Percentiles rank a stretch among this genome's conserved stretches.
Evolutionary conservation across 495 filamentous ascomycete genomes (phyloP).

Genomic region (Aspergillus heteromorphus): DNA sequence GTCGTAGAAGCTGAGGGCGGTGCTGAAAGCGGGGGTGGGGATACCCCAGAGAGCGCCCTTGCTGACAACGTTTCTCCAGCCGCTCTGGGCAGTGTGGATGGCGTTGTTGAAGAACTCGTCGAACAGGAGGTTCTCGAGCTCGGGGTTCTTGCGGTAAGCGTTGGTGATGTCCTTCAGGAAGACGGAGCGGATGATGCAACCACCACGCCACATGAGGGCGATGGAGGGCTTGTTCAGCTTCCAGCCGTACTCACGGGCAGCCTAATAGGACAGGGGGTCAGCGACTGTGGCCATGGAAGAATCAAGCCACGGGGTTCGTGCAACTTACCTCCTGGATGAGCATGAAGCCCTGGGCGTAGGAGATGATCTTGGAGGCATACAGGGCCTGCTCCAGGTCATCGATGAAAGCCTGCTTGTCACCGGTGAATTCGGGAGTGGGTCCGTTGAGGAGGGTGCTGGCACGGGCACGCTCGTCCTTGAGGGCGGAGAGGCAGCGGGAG

Average conservation of each 20-base stretch:
- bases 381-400: constrained; percentile 97
- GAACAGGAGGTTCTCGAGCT: constrained; percentile 97
- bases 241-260: constrained; percentile 92
- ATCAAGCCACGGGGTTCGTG: background rate
- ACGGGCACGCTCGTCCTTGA: constrained; percentile 88
- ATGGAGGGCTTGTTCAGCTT: constrained; percentile 99
- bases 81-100: constrained; percentile 90
- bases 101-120: constrained; percentile 99
- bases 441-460: constrained; percentile 75
- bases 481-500: constrained; percentile 83
- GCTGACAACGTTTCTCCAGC: constrained; percentile 91
- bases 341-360: constrained; percentile 99
- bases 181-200: constrained; percentile 99
- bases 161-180: constrained; percentile 99
- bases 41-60: constrained; percentile 92
- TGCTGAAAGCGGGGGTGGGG: constrained; percentile 91
- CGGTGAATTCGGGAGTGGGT: constrained; percentile 72
- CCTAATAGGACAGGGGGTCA: constrained; percentile 40
- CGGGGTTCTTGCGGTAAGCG: constrained; percentile 89
- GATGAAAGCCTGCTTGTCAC: constrained; percentile 88
- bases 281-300: background rate
- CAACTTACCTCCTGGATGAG: constrained; percentile 89
- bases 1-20: constrained; percentile 95
- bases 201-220: constrained; percentile 99
- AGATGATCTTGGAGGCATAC: constrained; percentile 99